Evolutionary conservation across 352 stramenopile genomes (phyloP).

Genomic region (Phytophthora pseudosyringae): DNA sequence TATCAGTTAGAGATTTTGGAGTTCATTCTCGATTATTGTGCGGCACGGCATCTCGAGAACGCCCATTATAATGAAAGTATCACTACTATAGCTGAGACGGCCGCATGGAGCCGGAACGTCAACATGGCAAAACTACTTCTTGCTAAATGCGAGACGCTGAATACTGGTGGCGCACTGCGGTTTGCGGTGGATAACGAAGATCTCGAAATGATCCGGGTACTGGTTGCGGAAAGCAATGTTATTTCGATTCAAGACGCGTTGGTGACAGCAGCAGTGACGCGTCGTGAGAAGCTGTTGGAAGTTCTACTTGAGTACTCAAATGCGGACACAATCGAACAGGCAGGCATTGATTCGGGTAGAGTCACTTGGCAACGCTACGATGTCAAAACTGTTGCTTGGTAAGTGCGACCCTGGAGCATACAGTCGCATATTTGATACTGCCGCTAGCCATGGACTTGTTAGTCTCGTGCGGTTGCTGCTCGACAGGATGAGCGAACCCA

Average conservation of each 20-base stretch:
- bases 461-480: conserved; percentile 8
- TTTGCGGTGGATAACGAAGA: conserved; percentile 12
- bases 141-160: conserved; percentile 11
- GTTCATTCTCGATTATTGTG: conserved; percentile 19
- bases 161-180: conserved; percentile 6
- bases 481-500: conserved; percentile 9
- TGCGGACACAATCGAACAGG: conserved; percentile 14
- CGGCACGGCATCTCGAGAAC: background rate
- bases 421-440: conserved; percentile 18
- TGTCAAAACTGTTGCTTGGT: conserved; percentile 8
- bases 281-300: conserved; percentile 12
- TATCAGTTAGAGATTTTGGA: conserved; percentile 7
- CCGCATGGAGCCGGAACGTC: background rate
- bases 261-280: conserved; percentile 6
- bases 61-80: conserved; percentile 3
- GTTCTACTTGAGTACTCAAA: conserved; percentile 10
- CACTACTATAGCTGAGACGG: conserved; percentile 1
- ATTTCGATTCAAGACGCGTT: conserved; percentile 17
- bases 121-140: conserved; percentile 8
- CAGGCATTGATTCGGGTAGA: conserved; percentile 13
- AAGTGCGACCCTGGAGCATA: conserved; percentile 17
- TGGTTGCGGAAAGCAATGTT: conserved; percentile 3
- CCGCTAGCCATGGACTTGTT: conserved; percentile 7
- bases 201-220: conserved; percentile 6
- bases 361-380: background rate